These are phyloP conservation scores for Handroanthus guayacan DNA, from an alignment of 257 asterid genomes.

Conservation along the genomic window DNA sequence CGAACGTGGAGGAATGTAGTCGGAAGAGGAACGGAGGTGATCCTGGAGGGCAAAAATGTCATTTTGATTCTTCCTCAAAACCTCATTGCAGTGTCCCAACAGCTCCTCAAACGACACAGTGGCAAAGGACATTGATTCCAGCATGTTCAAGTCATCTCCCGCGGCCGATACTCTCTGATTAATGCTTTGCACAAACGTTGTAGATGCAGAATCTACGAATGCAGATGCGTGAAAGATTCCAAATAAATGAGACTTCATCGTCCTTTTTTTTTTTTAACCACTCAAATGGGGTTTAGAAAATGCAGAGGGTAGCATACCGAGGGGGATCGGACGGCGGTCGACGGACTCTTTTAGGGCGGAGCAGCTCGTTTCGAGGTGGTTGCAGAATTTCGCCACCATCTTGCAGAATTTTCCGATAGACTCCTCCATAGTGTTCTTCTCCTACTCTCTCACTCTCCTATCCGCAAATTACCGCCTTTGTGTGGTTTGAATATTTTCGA, in stretches of 20 bases:
- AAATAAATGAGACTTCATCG: background rate
- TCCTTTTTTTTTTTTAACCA: background rate
- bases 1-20: slow-evolving; percentile 50
- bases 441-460: no score
- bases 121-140: slow-evolving; percentile 84
- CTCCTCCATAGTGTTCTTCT: slow-evolving; percentile 56
- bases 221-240: background rate
- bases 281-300: background rate
- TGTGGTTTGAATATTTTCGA: no score
- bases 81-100: slow-evolving; percentile 87
- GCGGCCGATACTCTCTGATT: slow-evolving; percentile 64
- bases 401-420: slow-evolving; percentile 66
- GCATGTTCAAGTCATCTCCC: slow-evolving; percentile 72
- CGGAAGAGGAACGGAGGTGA: slow-evolving; percentile 52
- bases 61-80: slow-evolving; percentile 68
- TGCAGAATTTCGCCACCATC: slow-evolving; percentile 73
- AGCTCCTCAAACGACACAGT: slow-evolving; percentile 98
- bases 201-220: slow-evolving; percentile 79
- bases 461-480: no score
- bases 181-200: slow-evolving; percentile 76
- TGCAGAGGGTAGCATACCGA: slow-evolving; percentile 52
- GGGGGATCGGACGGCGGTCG: slow-evolving; percentile 89
- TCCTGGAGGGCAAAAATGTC: slow-evolving; percentile 64
- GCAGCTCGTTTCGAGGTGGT: slow-evolving; percentile 76
- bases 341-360: slow-evolving; percentile 80